A percentile compares a stretch with the other conserved stretches of the same genome.
These are phyloP conservation scores for Rhizophora apiculata DNA, from an alignment of 345 rosid genomes.

Conservation along the genomic window DNA sequence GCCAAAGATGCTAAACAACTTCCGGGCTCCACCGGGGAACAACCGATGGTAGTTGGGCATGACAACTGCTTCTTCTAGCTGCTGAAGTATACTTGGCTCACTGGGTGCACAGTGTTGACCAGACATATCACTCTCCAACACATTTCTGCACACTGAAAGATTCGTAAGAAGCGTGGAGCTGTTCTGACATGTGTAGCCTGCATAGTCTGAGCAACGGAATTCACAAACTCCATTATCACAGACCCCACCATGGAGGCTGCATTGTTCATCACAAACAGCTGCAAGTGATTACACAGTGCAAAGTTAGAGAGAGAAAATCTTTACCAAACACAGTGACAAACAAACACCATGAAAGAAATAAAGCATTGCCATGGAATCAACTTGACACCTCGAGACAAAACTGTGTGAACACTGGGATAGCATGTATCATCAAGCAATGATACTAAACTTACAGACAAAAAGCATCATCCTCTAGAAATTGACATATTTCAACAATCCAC, in stretches of 20 bases:
- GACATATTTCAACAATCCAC: no score
- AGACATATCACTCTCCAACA: slow-evolving; percentile 63
- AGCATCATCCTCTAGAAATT: not conserved
- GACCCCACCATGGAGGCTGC: slow-evolving; percentile 99
- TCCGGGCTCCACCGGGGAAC: slow-evolving; percentile 83
- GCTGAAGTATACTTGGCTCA: slow-evolving; percentile 86
- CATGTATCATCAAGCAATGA: no score
- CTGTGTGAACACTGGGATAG: no score
- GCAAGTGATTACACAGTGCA: slow-evolving; percentile 23
- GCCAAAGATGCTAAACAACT: slow-evolving; percentile 73
- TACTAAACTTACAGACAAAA: not conserved
- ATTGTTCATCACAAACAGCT: slow-evolving; percentile 97
- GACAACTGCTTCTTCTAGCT: slow-evolving; percentile 95
- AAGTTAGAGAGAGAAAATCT: slow-evolving; percentile 4
- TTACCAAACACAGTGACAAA: no score
- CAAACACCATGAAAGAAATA: not conserved
- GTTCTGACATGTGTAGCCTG: slow-evolving; percentile 96
- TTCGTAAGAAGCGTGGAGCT: slow-evolving; percentile 80
- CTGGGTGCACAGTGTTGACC: slow-evolving; percentile 97
- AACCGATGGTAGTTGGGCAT: slow-evolving; percentile 90
- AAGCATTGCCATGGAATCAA: not conserved
- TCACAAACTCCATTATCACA: slow-evolving; percentile 98
- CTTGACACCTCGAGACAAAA: no score
- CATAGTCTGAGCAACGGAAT: slow-evolving; percentile 98
- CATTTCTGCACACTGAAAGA: slow-evolving; percentile 81